Conservation (phyloP, 805 yeast genomes). For the Cyberlindnera xylosilytica region DNA sequence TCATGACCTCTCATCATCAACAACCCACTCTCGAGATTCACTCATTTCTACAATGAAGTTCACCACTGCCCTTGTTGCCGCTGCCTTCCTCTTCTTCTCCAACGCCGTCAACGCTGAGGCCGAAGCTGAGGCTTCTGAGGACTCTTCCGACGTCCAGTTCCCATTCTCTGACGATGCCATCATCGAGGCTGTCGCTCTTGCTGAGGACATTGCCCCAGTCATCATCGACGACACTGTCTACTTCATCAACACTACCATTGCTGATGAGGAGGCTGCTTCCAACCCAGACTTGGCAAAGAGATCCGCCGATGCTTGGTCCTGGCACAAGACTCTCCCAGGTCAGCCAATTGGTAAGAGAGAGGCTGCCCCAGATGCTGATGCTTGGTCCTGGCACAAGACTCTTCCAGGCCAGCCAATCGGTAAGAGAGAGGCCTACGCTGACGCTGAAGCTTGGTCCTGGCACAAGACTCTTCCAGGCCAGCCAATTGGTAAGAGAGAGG, state of each 20-base stretch:
- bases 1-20: too few species aligned
- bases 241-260: constrained; percentile 27
- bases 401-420: constrained; percentile 20
- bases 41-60: constrained; percentile 16
- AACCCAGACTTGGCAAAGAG: constrained; percentile 20
- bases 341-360: constrained; percentile 23
- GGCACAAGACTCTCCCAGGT: constrained; percentile 19
- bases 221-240: constrained; percentile 24
- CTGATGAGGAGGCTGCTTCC: constrained; percentile 15
- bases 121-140: constrained; percentile 8
- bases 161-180: constrained; percentile 28
- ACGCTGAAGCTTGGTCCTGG: constrained; percentile 25
- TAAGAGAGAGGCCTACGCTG: constrained; percentile 19
- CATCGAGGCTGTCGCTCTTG: constrained; percentile 25
- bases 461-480: constrained; percentile 16
- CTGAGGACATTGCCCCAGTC: constrained; percentile 24
- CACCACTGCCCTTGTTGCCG: constrained; percentile 14
- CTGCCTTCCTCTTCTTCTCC: constrained; percentile 13
- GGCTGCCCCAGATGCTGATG: constrained; percentile 24
- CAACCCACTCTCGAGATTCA: constrained; percentile 3
- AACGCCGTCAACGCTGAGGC: constrained; percentile 15
- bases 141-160: constrained; percentile 22
- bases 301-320: constrained; percentile 23
- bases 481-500: constrained; percentile 19
- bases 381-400: constrained; percentile 22